Evolutionary conservation across 257 asterid genomes (phyloP).

Genomic region (Petunia secreta): DNA sequence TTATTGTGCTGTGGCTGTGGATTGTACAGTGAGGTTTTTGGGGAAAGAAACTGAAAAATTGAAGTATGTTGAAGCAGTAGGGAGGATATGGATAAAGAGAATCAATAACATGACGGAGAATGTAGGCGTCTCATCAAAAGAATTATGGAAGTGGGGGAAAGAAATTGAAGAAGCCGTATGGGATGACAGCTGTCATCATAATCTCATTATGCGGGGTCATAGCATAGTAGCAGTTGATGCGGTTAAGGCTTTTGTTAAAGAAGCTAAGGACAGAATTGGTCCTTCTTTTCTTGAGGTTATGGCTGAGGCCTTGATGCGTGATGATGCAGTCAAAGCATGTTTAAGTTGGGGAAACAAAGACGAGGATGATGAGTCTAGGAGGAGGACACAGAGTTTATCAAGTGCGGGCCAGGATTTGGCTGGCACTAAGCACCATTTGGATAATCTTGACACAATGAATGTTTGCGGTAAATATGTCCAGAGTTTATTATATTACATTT

Average conservation of each 20-base stretch:
- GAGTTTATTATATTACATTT: not conserved
- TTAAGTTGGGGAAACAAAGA: slow-evolving; percentile 23
- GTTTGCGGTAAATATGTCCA: not conserved
- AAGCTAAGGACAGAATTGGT: slow-evolving; percentile 61
- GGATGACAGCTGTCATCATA: slow-evolving; percentile 42
- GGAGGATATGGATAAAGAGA: slow-evolving; percentile 21
- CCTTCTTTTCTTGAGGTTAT: slow-evolving; percentile 71
- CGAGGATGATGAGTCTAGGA: not conserved
- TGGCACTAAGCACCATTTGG: slow-evolving; percentile 26
- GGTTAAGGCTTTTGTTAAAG: slow-evolving; percentile 47
- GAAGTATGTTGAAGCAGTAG: slow-evolving; percentile 11
- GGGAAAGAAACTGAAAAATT: not conserved
- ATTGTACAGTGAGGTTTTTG: slow-evolving; percentile 24
- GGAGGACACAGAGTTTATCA: too few species aligned
- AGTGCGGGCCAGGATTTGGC: not conserved
- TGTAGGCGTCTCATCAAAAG: slow-evolving; percentile 31
- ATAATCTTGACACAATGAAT: slow-evolving; percentile 35
- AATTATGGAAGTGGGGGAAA: slow-evolving; percentile 60
- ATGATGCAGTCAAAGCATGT: slow-evolving; percentile 38
- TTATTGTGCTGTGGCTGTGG: slow-evolving; percentile 29
- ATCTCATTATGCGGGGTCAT: slow-evolving; percentile 48
- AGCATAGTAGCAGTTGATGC: slow-evolving; percentile 51
- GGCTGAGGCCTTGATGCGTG: slow-evolving; percentile 43
- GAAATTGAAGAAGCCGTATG: slow-evolving; percentile 66
- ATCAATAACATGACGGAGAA: slow-evolving; percentile 6